Conservation (phyloP, 1,284 basidiomycete genomes). For the Caloboletus firmus region DNA sequence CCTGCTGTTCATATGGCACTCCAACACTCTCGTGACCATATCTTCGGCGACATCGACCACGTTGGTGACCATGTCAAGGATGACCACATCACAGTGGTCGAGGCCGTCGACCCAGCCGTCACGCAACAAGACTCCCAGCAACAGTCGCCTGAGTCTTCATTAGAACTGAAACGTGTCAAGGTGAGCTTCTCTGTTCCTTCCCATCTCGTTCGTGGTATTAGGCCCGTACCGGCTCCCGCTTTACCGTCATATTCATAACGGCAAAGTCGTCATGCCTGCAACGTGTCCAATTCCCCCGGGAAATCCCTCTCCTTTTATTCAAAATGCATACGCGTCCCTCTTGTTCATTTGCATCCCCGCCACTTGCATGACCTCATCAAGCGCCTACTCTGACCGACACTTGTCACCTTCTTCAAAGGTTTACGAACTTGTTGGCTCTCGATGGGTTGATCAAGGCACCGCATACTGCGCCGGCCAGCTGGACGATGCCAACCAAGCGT, state of each 20-base stretch:
- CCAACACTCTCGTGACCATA: constrained; percentile 35
- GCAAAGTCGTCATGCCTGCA: constrained; percentile 24
- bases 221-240: constrained; percentile 15
- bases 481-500: constrained; percentile 74
- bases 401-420: constrained; percentile 56
- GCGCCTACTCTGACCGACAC: constrained; percentile 31
- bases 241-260: constrained; percentile 21
- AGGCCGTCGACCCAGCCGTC: constrained; percentile 38
- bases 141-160: constrained; percentile 36
- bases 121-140: constrained; percentile 39
- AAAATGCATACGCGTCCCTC: constrained; percentile 15
- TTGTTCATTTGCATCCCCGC: constrained; percentile 24
- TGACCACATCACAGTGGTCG: constrained; percentile 36
- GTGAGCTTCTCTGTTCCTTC: constrained; percentile 35
- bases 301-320: constrained; percentile 18
- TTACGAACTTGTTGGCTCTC: constrained; percentile 85
- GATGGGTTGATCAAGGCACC: constrained; percentile 93
- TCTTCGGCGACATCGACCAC: constrained; percentile 38
- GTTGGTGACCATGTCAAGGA: constrained; percentile 37
- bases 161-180: constrained; percentile 44
- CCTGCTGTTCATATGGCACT: constrained; percentile 30
- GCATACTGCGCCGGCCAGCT: constrained; percentile 91
- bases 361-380: constrained; percentile 37
- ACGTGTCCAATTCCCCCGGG: constrained; percentile 20
- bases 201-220: constrained; percentile 14